phyloP scores from a whole-genome alignment of 495 filamentous ascomycete species.

The Neurospora sublineolata region DNA sequence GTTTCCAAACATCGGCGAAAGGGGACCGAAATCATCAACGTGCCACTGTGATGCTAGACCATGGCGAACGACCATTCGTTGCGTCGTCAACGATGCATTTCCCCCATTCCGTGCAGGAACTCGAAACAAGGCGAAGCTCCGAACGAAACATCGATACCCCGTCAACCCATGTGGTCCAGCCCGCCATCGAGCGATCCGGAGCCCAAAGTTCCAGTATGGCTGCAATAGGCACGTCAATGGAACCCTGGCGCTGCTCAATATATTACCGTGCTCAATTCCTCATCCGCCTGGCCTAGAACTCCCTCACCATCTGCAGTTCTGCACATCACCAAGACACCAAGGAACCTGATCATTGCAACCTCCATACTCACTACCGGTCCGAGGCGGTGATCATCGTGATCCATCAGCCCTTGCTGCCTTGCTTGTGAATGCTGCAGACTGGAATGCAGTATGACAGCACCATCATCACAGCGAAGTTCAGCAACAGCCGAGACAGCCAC shows the following conservation, averaged over 20 bases:
- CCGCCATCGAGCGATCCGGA: neutral
- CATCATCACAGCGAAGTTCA: neutral
- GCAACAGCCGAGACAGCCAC: neutral
- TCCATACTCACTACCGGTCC: neutral
- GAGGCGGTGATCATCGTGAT: neutral
- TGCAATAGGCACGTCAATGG: neutral
- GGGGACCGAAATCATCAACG: neutral
- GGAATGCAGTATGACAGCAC: neutral
- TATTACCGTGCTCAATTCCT: neutral
- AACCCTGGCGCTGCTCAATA: neutral
- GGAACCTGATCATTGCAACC: neutral
- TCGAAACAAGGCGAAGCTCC: neutral
- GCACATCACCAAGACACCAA: neutral
- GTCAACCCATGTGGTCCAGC: neutral
- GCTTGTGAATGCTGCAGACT: neutral
- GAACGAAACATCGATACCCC: neutral
- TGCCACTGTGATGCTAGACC: neutral
- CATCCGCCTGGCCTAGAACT: neutral
- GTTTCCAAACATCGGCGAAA: neutral
- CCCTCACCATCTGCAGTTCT: neutral
- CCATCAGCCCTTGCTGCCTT: neutral
- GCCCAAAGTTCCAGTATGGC: neutral
- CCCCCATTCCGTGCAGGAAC: neutral
- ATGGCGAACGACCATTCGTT: neutral
- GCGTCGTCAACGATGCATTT: neutral